A percentile compares a stretch with the other conserved stretches of the same genome.
Conservation (phyloP, 2,329 filamentous ascomycete species). For the Akanthomyces dipterigenus region DNA sequence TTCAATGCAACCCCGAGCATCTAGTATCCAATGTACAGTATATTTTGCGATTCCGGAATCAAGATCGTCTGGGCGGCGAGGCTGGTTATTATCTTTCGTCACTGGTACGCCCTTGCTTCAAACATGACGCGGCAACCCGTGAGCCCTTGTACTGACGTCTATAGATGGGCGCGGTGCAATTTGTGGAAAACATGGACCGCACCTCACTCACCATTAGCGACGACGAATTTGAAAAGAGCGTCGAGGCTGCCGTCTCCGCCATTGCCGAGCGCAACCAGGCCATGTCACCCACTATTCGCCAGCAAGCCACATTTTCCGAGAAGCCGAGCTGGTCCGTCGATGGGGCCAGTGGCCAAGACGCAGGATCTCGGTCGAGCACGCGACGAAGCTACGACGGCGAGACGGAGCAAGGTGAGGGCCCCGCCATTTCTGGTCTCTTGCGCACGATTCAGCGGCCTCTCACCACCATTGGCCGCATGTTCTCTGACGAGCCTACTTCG, state of each 20-base stretch:
- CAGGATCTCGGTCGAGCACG: slow-evolving; percentile 15
- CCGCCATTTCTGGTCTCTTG: slow-evolving; percentile 76
- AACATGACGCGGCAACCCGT: neutral
- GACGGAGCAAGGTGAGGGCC: slow-evolving; percentile 57
- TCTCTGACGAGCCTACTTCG: slow-evolving; percentile 56
- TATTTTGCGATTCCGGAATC: slow-evolving; percentile 91
- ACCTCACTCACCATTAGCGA: slow-evolving; percentile 90
- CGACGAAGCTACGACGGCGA: slow-evolving; percentile 19
- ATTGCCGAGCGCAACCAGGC: slow-evolving; percentile 83
- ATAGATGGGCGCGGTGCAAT: slow-evolving; percentile 87
- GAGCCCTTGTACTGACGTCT: slow-evolving; percentile 7
- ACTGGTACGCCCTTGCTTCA: slow-evolving; percentile 47
- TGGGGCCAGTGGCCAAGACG: slow-evolving; percentile 40
- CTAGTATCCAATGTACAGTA: slow-evolving; percentile 97
- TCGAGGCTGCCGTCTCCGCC: slow-evolving; percentile 91
- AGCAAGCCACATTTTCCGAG: slow-evolving; percentile 37
- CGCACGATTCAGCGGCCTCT: slow-evolving; percentile 87
- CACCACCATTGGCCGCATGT: slow-evolving; percentile 88
- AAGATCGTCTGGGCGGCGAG: slow-evolving; percentile 95
- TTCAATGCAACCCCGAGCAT: slow-evolving; percentile 91
- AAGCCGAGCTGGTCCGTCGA: slow-evolving; percentile 27
- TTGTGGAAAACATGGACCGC: slow-evolving; percentile 92
- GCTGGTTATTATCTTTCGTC: slow-evolving; percentile 97
- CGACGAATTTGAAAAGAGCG: slow-evolving; percentile 90
- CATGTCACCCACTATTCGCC: slow-evolving; percentile 37